Percentiles rank a stretch among this genome's conserved stretches.
Conservation (phyloP, 768 basidiomycete genomes). For the Astraeus odoratus region DNA sequence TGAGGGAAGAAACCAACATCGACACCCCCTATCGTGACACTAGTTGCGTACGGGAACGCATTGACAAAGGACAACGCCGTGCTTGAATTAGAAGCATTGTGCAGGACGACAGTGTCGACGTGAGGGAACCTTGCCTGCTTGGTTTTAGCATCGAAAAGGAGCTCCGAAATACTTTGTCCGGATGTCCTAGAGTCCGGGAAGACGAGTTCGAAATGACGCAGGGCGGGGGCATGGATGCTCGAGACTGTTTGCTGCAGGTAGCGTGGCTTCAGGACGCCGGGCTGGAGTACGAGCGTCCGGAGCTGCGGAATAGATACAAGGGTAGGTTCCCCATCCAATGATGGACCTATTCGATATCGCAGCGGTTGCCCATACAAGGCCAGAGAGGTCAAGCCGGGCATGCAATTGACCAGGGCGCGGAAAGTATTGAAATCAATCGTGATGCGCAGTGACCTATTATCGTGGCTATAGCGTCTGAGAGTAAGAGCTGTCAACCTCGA, state of each 20-base stretch:
- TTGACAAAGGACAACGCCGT: constrained; percentile 20
- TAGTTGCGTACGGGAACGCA: constrained; percentile 18
- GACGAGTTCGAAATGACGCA: constrained; percentile 27
- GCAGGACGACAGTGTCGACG: constrained; percentile 21
- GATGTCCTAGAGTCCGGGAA: constrained; percentile 24
- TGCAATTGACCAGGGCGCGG: constrained; percentile 16
- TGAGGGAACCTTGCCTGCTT: constrained; percentile 19
- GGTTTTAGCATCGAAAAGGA: constrained; percentile 11
- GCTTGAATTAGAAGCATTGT: constrained; percentile 19
- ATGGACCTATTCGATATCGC: constrained; percentile 16
- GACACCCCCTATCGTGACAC: constrained; percentile 19
- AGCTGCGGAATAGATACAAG: constrained; percentile 19
- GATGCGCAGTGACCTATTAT: constrained; percentile 20
- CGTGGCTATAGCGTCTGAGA: constrained; percentile 22
- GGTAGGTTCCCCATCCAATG: not conserved
- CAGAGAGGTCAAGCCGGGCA: constrained; percentile 20
- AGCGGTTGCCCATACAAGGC: constrained; percentile 23
- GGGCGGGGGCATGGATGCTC: constrained; percentile 20
- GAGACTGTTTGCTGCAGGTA: constrained; percentile 25
- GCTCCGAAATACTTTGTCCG: constrained; percentile 21
- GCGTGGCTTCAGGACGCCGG: constrained; percentile 24
- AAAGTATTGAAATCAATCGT: constrained; percentile 23
- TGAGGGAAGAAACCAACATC: constrained; percentile 20
- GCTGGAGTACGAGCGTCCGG: constrained; percentile 25
- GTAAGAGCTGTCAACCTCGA: constrained; percentile 20